Percentiles rank a stretch among this genome's conserved stretches.
These are phyloP conservation scores for Colletotrichum sp. DNA, from an alignment of 2,329 filamentous ascomycete species.

Conservation along the genomic window DNA sequence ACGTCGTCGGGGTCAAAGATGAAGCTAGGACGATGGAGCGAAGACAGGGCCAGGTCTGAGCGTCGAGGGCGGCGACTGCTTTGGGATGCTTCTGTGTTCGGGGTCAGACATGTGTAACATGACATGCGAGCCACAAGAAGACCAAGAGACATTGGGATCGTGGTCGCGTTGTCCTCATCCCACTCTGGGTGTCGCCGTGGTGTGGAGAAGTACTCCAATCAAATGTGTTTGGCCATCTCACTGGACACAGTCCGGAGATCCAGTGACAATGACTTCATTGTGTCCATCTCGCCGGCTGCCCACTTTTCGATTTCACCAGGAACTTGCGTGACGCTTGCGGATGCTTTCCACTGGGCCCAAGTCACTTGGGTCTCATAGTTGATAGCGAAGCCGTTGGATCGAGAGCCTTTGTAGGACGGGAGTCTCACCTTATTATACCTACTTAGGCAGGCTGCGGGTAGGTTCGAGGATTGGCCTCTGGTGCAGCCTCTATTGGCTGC, in stretches of 20 bases:
- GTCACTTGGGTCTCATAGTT: background rate
- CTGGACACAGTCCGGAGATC: background rate
- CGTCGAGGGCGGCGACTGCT: background rate
- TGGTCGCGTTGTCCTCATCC: background rate
- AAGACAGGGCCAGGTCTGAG: background rate
- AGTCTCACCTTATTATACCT: background rate
- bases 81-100: background rate
- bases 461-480: background rate
- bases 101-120: background rate
- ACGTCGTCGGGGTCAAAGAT: background rate
- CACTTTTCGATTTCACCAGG: background rate
- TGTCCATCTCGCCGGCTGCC: background rate
- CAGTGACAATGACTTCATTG: background rate
- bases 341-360: background rate
- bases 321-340: background rate
- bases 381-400: background rate
- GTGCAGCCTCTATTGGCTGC: background rate
- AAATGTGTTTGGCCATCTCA: background rate
- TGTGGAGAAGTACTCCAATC: slow-evolving; percentile 6
- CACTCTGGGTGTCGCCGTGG: background rate
- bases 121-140: background rate
- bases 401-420: background rate
- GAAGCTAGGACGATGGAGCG: background rate
- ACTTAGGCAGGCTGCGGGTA: background rate
- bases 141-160: background rate